Base-by-base conservation (phyloP, 441 rosid genomes). In the Mallotus repandus region DNA sequence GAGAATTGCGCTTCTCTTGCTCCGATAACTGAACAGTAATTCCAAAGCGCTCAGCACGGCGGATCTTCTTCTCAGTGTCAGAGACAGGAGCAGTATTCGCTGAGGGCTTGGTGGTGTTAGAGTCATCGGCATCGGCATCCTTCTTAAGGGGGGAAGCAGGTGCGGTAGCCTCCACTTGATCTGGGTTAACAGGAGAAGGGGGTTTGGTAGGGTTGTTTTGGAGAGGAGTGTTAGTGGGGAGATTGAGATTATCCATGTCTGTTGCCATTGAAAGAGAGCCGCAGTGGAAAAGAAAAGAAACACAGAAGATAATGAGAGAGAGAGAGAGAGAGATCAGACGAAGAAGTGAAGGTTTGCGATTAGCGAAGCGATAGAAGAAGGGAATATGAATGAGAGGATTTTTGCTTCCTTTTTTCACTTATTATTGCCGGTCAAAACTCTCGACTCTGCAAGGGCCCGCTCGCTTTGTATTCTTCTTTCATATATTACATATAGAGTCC, bases 1-100 rank as follows among this genome's bases (percentile, higher is more conserved):
- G 91, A 70, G 92, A 89, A 86, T 83, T 85, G 53, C 97, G 97
- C 75, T 92, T 94, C 85, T 94, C 98, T 72, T 87, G 76, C 86
- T 94, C 98, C 0, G 97, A 89, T 29, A 91, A 49, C 80, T 89
- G 87, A 13, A 94, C 96, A 50, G 84, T 77, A 67, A 91, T 77
- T 10, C 97, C 98, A 60, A 94, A 94, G 72, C 98, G 84, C 89
- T 94, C 98, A 7, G 98, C 97, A 48, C 98, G 92, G 19, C 87
- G 95, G 70, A 89, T 88, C 89, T 92, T 92, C 80, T 86, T 92
- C 87, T 89, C 89, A 41, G 79, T 74, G 63, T 84, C 86, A 71
- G 86, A 74, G 25, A 80, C 89, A 9, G 84, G 79, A 25, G 75
- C 83, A 22, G 15, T 53, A 75, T 81, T 77, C n/a, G 69, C 88